phyloP scores from a whole-genome alignment of 495 filamentous ascomycete genomes.

The Annulohypoxylon bovei region DNA sequence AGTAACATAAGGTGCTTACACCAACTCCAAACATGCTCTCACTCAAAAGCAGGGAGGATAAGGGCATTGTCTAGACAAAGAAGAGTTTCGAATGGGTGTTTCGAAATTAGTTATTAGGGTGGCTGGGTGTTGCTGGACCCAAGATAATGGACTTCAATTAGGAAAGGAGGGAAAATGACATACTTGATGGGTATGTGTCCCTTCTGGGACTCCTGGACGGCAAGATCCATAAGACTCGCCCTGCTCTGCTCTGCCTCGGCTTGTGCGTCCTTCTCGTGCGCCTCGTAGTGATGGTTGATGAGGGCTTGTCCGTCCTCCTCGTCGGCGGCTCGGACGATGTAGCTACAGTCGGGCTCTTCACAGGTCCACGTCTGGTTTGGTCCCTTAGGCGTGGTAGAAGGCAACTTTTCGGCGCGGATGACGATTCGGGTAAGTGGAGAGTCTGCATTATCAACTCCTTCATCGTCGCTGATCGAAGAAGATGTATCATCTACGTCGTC shows the following conservation, averaged over 20 bases:
- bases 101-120: background rate
- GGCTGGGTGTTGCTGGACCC: background rate
- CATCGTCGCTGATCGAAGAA: constrained; percentile 51
- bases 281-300: constrained; percentile 70
- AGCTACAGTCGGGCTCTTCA: constrained; percentile 71
- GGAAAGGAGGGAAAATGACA: constrained; percentile 46
- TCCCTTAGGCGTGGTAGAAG: constrained; percentile 57
- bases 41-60: background rate
- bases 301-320: constrained; percentile 64
- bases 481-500: constrained; percentile 49
- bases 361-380: constrained; percentile 77
- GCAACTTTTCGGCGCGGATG: constrained; percentile 55
- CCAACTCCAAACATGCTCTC: background rate
- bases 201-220: constrained; percentile 61
- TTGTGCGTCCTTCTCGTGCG: constrained; percentile 71
- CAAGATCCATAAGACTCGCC: constrained; percentile 44
- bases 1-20: background rate
- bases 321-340: constrained; percentile 68
- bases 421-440: constrained; percentile 48
- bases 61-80: background rate
- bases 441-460: constrained; percentile 41
- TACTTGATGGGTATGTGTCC: constrained; percentile 69
- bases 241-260: constrained; percentile 62
- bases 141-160: constrained; percentile 33
- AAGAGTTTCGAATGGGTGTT: background rate